phyloP scores from a whole-genome alignment of 2,329 filamentous ascomycete genomes.

The Thermothelomyces thermophilus region DNA sequence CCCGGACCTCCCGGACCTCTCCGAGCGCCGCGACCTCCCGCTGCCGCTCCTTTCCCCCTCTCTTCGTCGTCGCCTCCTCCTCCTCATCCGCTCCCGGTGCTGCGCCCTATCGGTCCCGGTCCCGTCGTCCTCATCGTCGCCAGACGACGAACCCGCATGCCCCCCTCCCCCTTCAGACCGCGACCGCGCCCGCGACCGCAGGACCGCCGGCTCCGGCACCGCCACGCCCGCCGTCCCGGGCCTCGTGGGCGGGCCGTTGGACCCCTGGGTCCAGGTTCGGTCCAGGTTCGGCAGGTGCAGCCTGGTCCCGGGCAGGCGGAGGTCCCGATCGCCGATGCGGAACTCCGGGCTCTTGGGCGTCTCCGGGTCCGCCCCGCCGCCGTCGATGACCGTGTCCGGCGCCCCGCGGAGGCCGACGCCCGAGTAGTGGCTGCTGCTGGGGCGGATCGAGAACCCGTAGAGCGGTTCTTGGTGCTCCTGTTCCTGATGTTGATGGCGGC shows the following conservation, averaged over 20 bases:
- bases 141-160: slow-evolving; percentile 6
- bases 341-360: slow-evolving; percentile 32
- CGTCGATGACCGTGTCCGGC: slow-evolving; percentile 19
- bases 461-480: neutral
- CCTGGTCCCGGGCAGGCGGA: slow-evolving; percentile 38
- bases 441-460: slow-evolving; percentile 11
- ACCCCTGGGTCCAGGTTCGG: slow-evolving; percentile 34
- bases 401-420: slow-evolving; percentile 18
- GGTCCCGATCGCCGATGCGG: slow-evolving; percentile 31
- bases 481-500: neutral
- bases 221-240: slow-evolving; percentile 23
- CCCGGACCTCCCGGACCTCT: neutral
- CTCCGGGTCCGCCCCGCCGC: neutral
- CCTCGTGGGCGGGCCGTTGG: slow-evolving; percentile 28
- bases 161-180: slow-evolving; percentile 2
- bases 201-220: slow-evolving; percentile 18
- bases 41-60: slow-evolving; percentile 15
- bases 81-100: slow-evolving; percentile 27
- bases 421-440: slow-evolving; percentile 28
- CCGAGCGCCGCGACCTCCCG: slow-evolving; percentile 1
- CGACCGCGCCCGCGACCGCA: neutral
- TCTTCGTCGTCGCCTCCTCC: too few relatives aligned
- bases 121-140: slow-evolving; percentile 10
- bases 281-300: slow-evolving; percentile 37
- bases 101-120: too few relatives aligned